Percentiles rank a stretch among this genome's conserved stretches.
Evolutionary conservation across 1,284 basidiomycete genomes (phyloP).

Genomic region (Irpex lacteus): DNA sequence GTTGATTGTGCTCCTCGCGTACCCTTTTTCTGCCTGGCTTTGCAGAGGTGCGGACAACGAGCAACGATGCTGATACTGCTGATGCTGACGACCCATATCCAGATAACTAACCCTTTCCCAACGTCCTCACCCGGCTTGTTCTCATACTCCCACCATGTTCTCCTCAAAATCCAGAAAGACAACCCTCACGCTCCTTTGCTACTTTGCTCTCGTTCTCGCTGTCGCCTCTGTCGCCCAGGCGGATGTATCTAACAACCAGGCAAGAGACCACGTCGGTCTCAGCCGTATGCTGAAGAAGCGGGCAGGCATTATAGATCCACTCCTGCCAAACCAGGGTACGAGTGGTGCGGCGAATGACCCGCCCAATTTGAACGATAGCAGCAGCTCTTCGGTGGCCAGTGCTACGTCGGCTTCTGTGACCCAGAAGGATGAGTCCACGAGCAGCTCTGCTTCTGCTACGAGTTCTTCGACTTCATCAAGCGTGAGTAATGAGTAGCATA

Average conservation of each 20-base stretch:
- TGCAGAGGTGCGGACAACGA: not conserved
- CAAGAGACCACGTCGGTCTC: constrained; percentile 51
- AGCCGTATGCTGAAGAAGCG: constrained; percentile 72
- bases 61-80: not conserved
- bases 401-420: constrained; percentile 1
- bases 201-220: constrained; percentile 47
- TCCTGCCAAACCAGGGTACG: constrained; percentile 15
- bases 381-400: not conserved
- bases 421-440: not conserved
- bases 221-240: constrained; percentile 44
- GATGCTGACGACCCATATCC: not conserved
- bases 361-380: constrained; percentile 3
- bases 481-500: not conserved
- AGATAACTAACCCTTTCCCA: constrained; percentile 1
- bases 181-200: constrained; percentile 63
- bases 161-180: constrained; percentile 39
- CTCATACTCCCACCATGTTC: constrained; percentile 37
- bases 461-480: constrained; percentile 11
- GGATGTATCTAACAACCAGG: constrained; percentile 36
- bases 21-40: not conserved
- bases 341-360: constrained; percentile 21
- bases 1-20: not conserved
- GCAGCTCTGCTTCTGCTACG: constrained; percentile 2
- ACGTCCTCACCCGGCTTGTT: constrained; percentile 6
- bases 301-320: constrained; percentile 22